These are phyloP conservation scores for Golubevia sp. DNA, from an alignment of 1,284 basidiomycete species.

Conservation along the genomic window DNA sequence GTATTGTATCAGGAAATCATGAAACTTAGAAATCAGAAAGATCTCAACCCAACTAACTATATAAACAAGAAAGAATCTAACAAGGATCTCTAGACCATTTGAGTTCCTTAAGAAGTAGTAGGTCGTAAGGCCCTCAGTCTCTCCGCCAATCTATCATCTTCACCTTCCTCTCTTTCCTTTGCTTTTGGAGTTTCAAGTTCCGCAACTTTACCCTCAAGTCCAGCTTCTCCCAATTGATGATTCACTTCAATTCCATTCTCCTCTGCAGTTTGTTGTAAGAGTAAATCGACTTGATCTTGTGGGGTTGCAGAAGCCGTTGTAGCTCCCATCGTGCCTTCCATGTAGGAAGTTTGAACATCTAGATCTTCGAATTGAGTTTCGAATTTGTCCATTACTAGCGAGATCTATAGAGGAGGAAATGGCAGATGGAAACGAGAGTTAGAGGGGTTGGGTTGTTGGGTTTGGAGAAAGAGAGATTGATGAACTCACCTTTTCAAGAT, in stretches of 20 bases:
- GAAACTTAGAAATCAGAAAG: too few relatives aligned
- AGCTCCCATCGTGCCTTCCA: not conserved
- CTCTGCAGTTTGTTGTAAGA: not conserved
- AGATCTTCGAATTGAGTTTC: conserved; percentile 1
- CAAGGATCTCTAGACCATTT: too few relatives aligned
- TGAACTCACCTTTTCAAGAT: conserved; percentile 83
- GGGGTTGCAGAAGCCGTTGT: not conserved
- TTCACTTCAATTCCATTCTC: not conserved
- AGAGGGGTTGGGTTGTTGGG: too few relatives aligned
- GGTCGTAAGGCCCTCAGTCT: not conserved
- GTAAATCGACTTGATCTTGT: not conserved
- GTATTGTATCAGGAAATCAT: too few relatives aligned
- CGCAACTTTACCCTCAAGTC: not conserved
- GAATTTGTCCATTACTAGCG: not conserved
- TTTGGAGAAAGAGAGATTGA: too few relatives aligned
- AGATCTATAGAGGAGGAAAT: too few relatives aligned
- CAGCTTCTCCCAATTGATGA: not conserved
- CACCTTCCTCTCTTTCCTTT: not conserved
- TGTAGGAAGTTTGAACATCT: not conserved
- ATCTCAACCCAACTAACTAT: too few relatives aligned
- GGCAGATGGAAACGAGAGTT: too few relatives aligned
- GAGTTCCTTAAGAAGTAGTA: not conserved
- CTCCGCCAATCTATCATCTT: not conserved
- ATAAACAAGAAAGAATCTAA: too few relatives aligned
- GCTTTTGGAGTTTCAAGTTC: not conserved